Evolutionary conservation across 345 rosid species (phyloP).

Genomic region (Hirschfeldia incana): DNA sequence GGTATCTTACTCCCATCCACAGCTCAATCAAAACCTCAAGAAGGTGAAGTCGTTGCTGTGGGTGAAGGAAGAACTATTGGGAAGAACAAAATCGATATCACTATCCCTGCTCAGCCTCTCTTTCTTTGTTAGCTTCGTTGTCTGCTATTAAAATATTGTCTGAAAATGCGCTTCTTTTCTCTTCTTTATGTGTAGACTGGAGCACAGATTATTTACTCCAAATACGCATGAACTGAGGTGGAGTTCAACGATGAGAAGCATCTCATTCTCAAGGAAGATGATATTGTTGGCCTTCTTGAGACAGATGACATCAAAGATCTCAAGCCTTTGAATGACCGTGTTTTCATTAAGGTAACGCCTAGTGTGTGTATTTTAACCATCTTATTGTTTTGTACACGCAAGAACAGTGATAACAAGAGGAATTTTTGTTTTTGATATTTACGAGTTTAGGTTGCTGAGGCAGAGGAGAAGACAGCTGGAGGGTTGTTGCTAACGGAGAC

Average conservation of each 20-base stretch:
- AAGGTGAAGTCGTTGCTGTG: conserved; percentile 88
- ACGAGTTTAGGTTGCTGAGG: conserved; percentile 70
- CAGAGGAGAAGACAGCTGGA: conserved; percentile 94
- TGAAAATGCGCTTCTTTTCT: neutral
- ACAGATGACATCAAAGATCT: conserved; percentile 91
- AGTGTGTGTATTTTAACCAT: neutral
- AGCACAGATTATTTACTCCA: conserved; percentile 73
- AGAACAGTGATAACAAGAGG: neutral
- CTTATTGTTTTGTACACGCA: neutral
- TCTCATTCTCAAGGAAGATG: conserved; percentile 90
- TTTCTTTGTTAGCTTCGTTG: neutral
- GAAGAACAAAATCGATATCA: conserved; percentile 53
- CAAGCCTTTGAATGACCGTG: conserved; percentile 86
- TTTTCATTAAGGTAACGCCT: conserved; percentile 70
- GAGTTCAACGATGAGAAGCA: conserved; percentile 79
- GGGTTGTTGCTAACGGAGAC: conserved; percentile 86
- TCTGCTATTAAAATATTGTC: neutral
- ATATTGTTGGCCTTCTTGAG: conserved; percentile 89
- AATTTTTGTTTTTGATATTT: neutral
- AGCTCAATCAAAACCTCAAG: conserved; percentile 87
- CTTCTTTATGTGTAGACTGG: conserved; percentile 57
- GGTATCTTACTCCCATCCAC: conserved; percentile 83
- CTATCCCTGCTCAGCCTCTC: conserved; percentile 45
- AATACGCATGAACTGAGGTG: conserved; percentile 87
- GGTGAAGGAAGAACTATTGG: conserved; percentile 86